Base-by-base conservation (phyloP, 495 filamentous ascomycete species). In the Lasiosphaeris hirsuta region DNA sequence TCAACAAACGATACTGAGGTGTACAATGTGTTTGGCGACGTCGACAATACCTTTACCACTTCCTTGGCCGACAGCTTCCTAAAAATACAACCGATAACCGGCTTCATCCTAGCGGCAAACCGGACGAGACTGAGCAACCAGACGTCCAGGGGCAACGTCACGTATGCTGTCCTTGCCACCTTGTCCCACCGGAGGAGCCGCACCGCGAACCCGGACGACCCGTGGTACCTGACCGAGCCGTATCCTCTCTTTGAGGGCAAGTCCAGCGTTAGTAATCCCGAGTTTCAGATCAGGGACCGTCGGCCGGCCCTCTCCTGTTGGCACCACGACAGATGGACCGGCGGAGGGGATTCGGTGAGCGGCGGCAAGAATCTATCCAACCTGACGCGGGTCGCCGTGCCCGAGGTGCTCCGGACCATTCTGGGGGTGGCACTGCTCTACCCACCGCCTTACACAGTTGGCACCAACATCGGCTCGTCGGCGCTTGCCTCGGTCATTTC, bases 261-360 rank as follows among this genome's bases (percentile, higher is more conserved):
- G 2, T 30, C 23, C 23, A 30, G 5, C 5, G 5, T 30, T 30
- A 30, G 23, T 30, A 30, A 30, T 30, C 23, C 23, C 23, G 23
- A 2, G 5, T 30, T 30, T 8, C 53, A 42, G 10, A 44, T 55
- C 11, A 14, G 37, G n/a, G 9, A n/a, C 3, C 1, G 34, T 5
- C 42, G 54, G n/a, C 54, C 54, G 9, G 45, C 14, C n/a, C 54
- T 57, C 42, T 50, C 35, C 3, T 57, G 54, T 10, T 57, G 54
- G 54, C 41, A 56, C 10, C 34, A 39, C 0, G 43, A 36, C n/a
- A 47, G n/a, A 5, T 56, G 53, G 53, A 56, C 33, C 15, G 33
- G 13, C 9, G 39, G 39, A 14, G 30, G 13, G 18, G 1, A 37
- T 8, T 14, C 1, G 0, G 43, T 38, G 2, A 2, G 14, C 7